Evolutionary conservation across 2,329 filamentous ascomycete genomes (phyloP).

Genomic region (Neofusicoccum parvum): DNA sequence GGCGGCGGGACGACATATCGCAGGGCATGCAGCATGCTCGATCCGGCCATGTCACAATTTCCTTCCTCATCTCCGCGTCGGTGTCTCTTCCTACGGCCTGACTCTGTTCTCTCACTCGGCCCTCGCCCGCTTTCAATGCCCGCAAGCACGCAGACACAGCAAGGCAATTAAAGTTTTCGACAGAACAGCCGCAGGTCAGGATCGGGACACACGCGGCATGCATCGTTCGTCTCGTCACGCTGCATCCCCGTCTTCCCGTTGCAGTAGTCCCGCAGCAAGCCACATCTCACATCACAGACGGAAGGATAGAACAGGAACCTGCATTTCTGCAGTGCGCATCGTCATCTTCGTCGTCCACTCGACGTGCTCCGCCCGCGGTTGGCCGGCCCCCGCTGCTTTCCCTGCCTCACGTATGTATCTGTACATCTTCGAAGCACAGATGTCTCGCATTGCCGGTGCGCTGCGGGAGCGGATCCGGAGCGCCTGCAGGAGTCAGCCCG

Average conservation of each 20-base stretch:
- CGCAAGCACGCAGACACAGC: neutral
- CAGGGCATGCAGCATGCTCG: neutral
- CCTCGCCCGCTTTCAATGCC: neutral
- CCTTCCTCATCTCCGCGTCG: neutral
- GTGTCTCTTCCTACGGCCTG: neutral
- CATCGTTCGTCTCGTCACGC: neutral
- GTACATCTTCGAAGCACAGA: neutral
- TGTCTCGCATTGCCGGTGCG: conserved; percentile 12
- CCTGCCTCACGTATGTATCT: neutral
- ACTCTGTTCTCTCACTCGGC: neutral
- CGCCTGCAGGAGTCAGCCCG: neutral
- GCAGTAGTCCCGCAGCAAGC: neutral
- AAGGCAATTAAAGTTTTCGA: neutral
- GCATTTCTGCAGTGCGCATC: conserved; percentile 11
- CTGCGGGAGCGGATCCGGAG: neutral
- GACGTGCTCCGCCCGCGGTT: neutral
- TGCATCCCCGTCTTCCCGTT: neutral
- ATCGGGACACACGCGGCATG: neutral
- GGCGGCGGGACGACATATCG: neutral
- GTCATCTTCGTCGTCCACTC: neutral
- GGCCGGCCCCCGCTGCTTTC: neutral
- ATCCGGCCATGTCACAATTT: conserved; percentile 3
- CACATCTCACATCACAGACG: conserved; percentile 8
- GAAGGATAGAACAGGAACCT: neutral
- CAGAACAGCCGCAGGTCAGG: neutral